Conservation (phyloP, 2,329 filamentous ascomycete genomes). For the Diaporthe vexans region DNA sequence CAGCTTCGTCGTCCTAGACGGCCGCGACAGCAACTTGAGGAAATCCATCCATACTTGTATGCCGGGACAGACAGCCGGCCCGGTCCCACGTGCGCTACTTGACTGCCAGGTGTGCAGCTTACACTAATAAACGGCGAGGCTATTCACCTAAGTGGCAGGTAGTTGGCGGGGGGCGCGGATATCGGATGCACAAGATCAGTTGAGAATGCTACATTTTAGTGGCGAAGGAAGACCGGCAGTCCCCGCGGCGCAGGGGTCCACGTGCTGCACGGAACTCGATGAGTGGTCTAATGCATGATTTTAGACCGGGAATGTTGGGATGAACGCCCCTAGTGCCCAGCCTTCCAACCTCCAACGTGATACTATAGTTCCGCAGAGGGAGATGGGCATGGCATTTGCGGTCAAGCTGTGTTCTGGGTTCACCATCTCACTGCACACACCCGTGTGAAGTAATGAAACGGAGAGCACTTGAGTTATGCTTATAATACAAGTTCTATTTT, state of each 20-base stretch:
- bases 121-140: conserved; percentile 11
- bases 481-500: background rate
- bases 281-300: conserved; percentile 26
- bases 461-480: background rate
- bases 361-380: background rate
- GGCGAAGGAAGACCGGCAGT: background rate
- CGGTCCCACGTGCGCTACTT: conserved; percentile 38
- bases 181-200: background rate
- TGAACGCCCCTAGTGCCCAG: conserved; percentile 29
- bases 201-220: conserved; percentile 17
- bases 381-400: background rate
- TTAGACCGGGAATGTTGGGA: conserved; percentile 21
- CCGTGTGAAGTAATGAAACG: background rate
- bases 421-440: background rate
- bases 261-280: conserved; percentile 24
- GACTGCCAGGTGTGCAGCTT: background rate
- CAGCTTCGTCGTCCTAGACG: conserved; percentile 33
- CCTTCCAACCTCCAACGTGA: background rate
- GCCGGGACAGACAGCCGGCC: conserved; percentile 11
- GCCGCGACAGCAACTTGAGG: conserved; percentile 31
- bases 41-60: conserved; percentile 41
- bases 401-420: background rate
- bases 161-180: background rate
- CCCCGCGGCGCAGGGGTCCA: conserved; percentile 33
- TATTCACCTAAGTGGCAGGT: conserved; percentile 2